Base-by-base conservation (phyloP, 805 yeast species). In the Schwanniomyces sp. region DNA sequence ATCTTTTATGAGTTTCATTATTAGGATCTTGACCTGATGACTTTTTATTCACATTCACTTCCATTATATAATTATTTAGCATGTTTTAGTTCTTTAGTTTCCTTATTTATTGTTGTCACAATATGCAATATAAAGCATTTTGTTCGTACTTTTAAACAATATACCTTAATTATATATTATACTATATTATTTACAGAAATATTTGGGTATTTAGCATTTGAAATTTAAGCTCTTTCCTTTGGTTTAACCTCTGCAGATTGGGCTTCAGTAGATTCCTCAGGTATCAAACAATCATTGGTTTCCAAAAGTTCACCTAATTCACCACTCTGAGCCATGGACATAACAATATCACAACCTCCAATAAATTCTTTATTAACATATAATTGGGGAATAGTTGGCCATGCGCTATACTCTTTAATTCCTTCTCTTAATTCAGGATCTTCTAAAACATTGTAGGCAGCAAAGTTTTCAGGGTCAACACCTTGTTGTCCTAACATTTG, bases 311-410 rank as follows among this genome's bases (percentile, higher is more conserved):
- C 91, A 14, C 91, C 83, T 46, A 94, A 80, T 62, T 92, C 97
- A n/a, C 99, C 99, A 45, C 74, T 65, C 58, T 86, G 87, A 34
- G 95, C 88, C 98, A 94, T 91, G 47, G 88, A 82, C 63, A 86
- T 89, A 45, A 94, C 78, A 53, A 94, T 91, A 69, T 94, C 99
- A 70, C 97, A 94, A 4, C 99, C 99, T 40, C 99, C 99, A 45
- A 94, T 80, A 63, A 94, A 94, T 64, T 94, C 99, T 55, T 85
- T 84, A 56, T 85, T 80, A 11, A 94, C 90, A 63, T 91, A 94
- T 39, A 94, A 78, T 69, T 94, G 99, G 12, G 99, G 99, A 50
- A 94, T 91, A 0, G 99, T 94, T 47, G 99, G 99, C 99, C 99
- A 94, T 54, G 88, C 85, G 56, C 92, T 84, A 69, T 81, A 94